Evolutionary conservation across 2,329 filamentous ascomycete genomes (phyloP).

Genomic region (Chaetomiaceae sp.): DNA sequence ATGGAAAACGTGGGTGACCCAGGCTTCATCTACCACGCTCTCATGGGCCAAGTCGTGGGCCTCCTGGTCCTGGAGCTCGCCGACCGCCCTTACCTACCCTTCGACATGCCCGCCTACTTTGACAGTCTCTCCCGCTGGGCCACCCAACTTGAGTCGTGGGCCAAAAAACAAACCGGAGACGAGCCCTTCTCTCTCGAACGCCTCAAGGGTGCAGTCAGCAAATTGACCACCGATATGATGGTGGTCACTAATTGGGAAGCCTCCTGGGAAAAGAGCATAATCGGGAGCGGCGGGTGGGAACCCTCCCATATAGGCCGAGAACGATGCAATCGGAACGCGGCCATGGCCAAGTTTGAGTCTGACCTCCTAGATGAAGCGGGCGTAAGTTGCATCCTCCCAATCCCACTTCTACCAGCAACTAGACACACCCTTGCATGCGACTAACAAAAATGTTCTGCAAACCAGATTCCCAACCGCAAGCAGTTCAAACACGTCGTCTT

Average conservation of each 20-base stretch:
- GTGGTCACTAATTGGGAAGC: slow-evolving; percentile 75
- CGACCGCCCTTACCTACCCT: slow-evolving; percentile 75
- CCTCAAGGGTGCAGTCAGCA: slow-evolving; percentile 58
- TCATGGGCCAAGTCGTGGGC: slow-evolving; percentile 74
- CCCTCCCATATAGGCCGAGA: slow-evolving; percentile 61
- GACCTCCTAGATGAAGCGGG: slow-evolving; percentile 77
- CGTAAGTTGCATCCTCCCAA: slow-evolving; percentile 53
- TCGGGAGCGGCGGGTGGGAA: slow-evolving; percentile 72
- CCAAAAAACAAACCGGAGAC: slow-evolving; percentile 38
- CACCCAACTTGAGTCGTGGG: slow-evolving; percentile 62
- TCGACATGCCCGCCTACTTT: slow-evolving; percentile 74
- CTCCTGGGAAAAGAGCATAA: slow-evolving; percentile 69
- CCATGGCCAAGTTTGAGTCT: slow-evolving; percentile 77
- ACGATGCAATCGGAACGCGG: slow-evolving; percentile 72
- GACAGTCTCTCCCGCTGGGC: slow-evolving; percentile 60
- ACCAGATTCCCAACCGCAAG: slow-evolving; percentile 77
- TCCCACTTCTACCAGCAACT: not conserved
- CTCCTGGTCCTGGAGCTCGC: slow-evolving; percentile 81
- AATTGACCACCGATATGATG: slow-evolving; percentile 57
- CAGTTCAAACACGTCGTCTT: slow-evolving; percentile 95
- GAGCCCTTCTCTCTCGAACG: slow-evolving; percentile 49
- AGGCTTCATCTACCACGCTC: slow-evolving; percentile 72
- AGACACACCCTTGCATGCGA: no score
- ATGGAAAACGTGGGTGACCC: slow-evolving; percentile 78
- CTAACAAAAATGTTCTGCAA: no score